Conservation (phyloP, 768 basidiomycete genomes). For the Pulveroboletus sp. region DNA sequence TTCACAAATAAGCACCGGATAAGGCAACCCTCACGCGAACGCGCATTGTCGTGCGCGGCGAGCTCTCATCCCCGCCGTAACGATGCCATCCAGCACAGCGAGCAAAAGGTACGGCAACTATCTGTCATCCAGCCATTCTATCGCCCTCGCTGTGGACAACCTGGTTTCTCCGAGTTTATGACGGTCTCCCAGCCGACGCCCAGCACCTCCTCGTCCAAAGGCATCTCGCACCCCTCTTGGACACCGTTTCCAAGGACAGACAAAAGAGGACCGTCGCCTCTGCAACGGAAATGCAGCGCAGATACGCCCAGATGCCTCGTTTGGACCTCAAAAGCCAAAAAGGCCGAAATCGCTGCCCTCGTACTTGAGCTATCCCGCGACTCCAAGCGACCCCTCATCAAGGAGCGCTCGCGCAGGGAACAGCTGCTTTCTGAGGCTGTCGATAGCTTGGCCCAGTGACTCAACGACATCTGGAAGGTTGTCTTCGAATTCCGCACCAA, state of each 20-base stretch:
- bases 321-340: slow-evolving; percentile 52
- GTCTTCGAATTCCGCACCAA: slow-evolving; percentile 55
- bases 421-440: slow-evolving; percentile 55
- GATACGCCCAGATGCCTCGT: slow-evolving; percentile 39
- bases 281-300: slow-evolving; percentile 37
- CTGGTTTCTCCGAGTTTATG: slow-evolving; percentile 47
- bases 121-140: not conserved
- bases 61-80: not conserved
- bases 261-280: slow-evolving; percentile 37
- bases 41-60: not conserved
- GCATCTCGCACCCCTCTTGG: slow-evolving; percentile 46
- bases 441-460: slow-evolving; percentile 51
- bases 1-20: not conserved
- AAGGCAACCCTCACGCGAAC: too few species aligned
- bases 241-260: slow-evolving; percentile 36
- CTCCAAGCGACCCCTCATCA: slow-evolving; percentile 47
- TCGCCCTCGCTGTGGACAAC: not conserved
- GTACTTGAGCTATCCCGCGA: slow-evolving; percentile 52
- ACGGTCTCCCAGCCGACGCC: slow-evolving; percentile 49
- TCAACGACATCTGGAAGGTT: slow-evolving; percentile 59
- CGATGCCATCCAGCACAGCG: slow-evolving; percentile 13
- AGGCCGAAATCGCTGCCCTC: slow-evolving; percentile 48
- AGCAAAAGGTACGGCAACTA: slow-evolving; percentile 11
- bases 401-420: slow-evolving; percentile 48
- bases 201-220: slow-evolving; percentile 46